Conservation (phyloP, 495 filamentous ascomycete genomes). For the Pseudomonodictys pantanalensis region DNA sequence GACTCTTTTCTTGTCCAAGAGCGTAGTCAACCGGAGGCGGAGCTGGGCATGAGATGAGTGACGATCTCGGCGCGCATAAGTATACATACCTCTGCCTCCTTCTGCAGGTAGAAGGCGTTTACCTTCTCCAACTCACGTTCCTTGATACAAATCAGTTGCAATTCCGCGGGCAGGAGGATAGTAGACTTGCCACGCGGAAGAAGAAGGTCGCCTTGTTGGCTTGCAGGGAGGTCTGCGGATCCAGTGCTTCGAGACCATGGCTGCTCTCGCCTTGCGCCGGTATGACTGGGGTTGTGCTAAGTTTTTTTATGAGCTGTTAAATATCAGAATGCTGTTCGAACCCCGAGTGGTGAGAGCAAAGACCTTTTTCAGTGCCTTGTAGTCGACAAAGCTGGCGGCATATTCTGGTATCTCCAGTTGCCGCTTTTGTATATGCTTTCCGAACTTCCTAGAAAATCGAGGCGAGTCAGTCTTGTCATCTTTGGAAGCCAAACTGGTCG, state of each 20-base stretch:
- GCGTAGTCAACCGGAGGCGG: conserved; percentile 82
- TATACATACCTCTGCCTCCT: conserved; percentile 83
- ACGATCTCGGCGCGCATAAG: not conserved
- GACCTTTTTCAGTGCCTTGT: conserved; percentile 98
- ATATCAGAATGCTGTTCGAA: conserved; percentile 5
- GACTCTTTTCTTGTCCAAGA: conserved; percentile 90
- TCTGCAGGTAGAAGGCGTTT: conserved; percentile 95
- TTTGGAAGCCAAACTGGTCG: conserved; percentile 29
- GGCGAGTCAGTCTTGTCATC: conserved; percentile 32
- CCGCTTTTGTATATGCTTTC: conserved; percentile 97
- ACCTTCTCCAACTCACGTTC: conserved; percentile 98
- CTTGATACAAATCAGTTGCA: conserved; percentile 48
- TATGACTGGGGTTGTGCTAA: conserved; percentile 83
- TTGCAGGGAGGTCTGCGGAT: conserved; percentile 88
- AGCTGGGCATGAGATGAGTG: conserved; percentile 54
- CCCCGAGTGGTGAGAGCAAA: not conserved
- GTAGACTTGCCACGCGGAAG: conserved; percentile 76
- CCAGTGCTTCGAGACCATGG: conserved; percentile 50
- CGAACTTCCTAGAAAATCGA: conserved; percentile 79
- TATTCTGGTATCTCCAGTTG: conserved; percentile 99
- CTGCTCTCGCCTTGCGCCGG: conserved; percentile 65
- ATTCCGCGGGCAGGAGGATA: not conserved
- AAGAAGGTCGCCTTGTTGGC: conserved; percentile 99
- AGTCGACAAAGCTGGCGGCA: conserved; percentile 98
- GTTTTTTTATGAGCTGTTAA: conserved; percentile 90